phyloP scores from a whole-genome alignment of 768 basidiomycete species.

The Phylloporus arenicola region DNA sequence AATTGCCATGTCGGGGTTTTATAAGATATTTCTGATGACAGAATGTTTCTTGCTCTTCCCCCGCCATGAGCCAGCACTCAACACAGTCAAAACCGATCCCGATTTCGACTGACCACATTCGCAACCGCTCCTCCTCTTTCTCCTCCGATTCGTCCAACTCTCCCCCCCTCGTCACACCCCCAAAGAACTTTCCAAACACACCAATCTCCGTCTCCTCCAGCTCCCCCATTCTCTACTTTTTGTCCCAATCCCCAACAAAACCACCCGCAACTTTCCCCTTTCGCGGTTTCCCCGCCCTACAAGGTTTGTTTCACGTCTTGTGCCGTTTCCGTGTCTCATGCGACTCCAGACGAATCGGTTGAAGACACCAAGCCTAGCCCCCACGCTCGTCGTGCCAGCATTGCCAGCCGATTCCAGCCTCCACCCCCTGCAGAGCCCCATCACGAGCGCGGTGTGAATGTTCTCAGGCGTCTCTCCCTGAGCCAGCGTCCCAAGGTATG shows the following conservation, averaged over 20 bases:
- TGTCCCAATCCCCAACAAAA: constrained; percentile 56
- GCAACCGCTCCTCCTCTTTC: constrained; percentile 57
- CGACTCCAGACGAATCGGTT: constrained; percentile 34
- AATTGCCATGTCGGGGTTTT: constrained; percentile 26
- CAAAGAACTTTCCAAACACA: constrained; percentile 37
- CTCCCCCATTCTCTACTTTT: constrained; percentile 70
- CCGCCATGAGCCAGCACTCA: constrained; percentile 27
- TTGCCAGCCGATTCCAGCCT: constrained; percentile 47
- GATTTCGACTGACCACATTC: constrained; percentile 40
- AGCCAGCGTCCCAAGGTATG: constrained; percentile 55
- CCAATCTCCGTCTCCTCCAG: constrained; percentile 49
- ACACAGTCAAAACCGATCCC: constrained; percentile 61
- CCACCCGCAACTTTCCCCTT: constrained; percentile 55
- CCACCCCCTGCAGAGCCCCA: constrained; percentile 42
- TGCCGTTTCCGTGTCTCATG: neutral
- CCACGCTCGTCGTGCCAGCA: constrained; percentile 61
- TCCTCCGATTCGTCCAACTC: constrained; percentile 58
- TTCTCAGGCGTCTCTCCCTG: constrained; percentile 72
- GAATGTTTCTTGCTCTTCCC: neutral
- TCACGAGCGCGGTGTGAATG: constrained; percentile 61
- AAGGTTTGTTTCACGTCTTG: constrained; percentile 42
- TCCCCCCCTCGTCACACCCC: constrained; percentile 51
- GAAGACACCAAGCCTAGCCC: constrained; percentile 38
- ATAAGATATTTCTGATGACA: constrained; percentile 9
- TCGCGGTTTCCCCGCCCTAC: constrained; percentile 50